phyloP scores from a whole-genome alignment of 148 eudicot species.

The Amaranthus palmeri region DNA sequence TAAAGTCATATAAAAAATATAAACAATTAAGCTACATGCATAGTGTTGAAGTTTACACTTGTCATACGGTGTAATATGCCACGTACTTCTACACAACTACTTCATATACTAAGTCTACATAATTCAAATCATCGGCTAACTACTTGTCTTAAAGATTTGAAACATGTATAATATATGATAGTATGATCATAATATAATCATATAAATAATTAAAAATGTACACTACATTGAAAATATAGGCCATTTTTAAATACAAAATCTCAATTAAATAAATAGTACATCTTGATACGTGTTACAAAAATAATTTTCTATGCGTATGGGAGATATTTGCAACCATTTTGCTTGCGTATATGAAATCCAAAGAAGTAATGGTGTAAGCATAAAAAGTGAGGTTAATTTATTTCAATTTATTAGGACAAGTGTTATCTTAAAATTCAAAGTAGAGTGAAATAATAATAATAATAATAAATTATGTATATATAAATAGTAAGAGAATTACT shows the following conservation, averaged over 20 bases:
- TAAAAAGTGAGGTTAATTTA: neutral
- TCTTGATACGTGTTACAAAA: neutral
- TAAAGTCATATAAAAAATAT: no score
- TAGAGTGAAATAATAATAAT: neutral
- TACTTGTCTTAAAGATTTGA: neutral
- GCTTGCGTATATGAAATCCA: conserved; percentile 6
- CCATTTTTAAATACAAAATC: no score
- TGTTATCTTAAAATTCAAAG: neutral
- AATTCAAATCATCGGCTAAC: conserved; percentile 1
- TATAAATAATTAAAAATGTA: neutral
- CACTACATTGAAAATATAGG: neutral
- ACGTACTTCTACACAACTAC: neutral
- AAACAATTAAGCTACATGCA: no score
- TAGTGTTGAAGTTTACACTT: conserved; percentile 4
- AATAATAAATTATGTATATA: no score
- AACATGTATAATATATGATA: neutral
- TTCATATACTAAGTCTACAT: neutral
- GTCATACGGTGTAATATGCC: neutral
- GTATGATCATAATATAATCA: neutral
- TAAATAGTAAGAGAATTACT: no score
- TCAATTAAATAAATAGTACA: no score
- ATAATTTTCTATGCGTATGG: neutral
- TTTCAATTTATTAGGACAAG: neutral
- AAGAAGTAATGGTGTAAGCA: neutral
- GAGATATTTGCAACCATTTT: neutral